Evolutionary conservation across 305 asterid genomes (phyloP).

Genomic region (Fraxinus latifolia): DNA sequence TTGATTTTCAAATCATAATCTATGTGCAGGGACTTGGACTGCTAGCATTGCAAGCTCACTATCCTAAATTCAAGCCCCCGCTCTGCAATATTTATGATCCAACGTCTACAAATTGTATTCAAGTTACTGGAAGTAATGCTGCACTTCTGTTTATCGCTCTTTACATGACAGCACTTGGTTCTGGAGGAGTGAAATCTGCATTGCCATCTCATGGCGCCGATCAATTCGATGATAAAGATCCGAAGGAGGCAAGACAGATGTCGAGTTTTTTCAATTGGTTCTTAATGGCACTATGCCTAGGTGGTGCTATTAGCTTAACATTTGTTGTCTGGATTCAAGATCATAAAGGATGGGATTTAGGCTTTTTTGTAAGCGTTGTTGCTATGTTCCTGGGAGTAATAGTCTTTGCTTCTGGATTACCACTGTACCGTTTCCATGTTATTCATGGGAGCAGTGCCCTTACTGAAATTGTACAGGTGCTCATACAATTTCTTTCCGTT

Average conservation of each 20-base stretch:
- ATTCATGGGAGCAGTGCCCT: slow-evolving; percentile 63
- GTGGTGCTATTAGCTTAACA: slow-evolving; percentile 55
- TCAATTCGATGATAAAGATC: slow-evolving; percentile 67
- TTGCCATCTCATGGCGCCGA: slow-evolving; percentile 80
- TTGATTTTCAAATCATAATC: neutral
- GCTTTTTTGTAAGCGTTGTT: slow-evolving; percentile 44
- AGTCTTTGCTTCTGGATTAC: slow-evolving; percentile 44
- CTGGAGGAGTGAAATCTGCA: slow-evolving; percentile 65
- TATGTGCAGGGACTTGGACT: slow-evolving; percentile 57
- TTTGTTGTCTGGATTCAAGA: slow-evolving; percentile 66
- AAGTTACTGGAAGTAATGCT: slow-evolving; percentile 50
- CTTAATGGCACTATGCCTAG: slow-evolving; percentile 49
- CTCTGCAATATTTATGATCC: slow-evolving; percentile 51
- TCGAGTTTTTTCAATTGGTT: slow-evolving; percentile 73
- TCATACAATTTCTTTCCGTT: neutral
- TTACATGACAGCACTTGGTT: slow-evolving; percentile 58
- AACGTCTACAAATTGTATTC: slow-evolving; percentile 31
- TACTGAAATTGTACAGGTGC: slow-evolving; percentile 52
- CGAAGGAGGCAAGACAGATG: slow-evolving; percentile 47
- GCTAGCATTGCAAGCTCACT: slow-evolving; percentile 66
- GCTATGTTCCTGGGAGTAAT: slow-evolving; percentile 47
- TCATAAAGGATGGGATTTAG: slow-evolving; percentile 74
- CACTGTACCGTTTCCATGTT: slow-evolving; percentile 49
- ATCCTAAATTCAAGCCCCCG: slow-evolving; percentile 50
- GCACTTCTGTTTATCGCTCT: slow-evolving; percentile 48